Evolutionary conservation across 345 rosid genomes (phyloP), one percentile per base, ranked within the genome.

Genomic region (Combretum micranthum): DNA sequence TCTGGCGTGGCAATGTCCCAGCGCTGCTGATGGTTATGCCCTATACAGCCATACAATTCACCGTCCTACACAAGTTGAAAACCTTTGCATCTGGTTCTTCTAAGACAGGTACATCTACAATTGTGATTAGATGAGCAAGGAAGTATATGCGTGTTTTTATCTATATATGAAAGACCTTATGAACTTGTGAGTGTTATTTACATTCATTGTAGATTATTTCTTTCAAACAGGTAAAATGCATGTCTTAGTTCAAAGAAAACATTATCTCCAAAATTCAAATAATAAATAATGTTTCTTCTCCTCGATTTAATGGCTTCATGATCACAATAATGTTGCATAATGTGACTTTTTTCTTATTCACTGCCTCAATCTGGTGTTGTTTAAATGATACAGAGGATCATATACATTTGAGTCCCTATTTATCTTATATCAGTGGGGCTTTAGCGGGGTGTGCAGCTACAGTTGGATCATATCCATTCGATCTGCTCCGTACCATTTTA

Each of bases 1-100:
- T 93, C 72, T 93, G 97, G 99, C 97, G 97, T 59, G 99, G 99
- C 23, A 93, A 89, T 75, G 95, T 85, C 69, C 99, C 99, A 5
- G 99, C 99, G 59, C 76, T 93, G 62, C 96, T 93, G 26, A 89
- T 93, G 97, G 97, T 83, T 64, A 82, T 93, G 96, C 97, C 99
- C 15, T 93, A 89, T 52, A 76, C 94, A 49, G 85, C 99, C 58
- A 89, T 93, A 74, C 99, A 93, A 69, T 93, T 93, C 79, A 62
- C 86, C 11, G 94, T 93, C 2, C 56, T 93, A 49, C 94, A 85
- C 73, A 83, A 83, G 76, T 57, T 93, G 67, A 93, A 85, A 67
- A 80, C 94, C 47, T 64, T 82, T 61, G 95, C 85, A 13, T 59
- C 96, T 56, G 96, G 98, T 69, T 88, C 98, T 62, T 82, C 95